These are phyloP conservation scores for Nitzschia sp. DNA, from an alignment of 108 stramenopile genomes.

Conservation along the genomic window DNA sequence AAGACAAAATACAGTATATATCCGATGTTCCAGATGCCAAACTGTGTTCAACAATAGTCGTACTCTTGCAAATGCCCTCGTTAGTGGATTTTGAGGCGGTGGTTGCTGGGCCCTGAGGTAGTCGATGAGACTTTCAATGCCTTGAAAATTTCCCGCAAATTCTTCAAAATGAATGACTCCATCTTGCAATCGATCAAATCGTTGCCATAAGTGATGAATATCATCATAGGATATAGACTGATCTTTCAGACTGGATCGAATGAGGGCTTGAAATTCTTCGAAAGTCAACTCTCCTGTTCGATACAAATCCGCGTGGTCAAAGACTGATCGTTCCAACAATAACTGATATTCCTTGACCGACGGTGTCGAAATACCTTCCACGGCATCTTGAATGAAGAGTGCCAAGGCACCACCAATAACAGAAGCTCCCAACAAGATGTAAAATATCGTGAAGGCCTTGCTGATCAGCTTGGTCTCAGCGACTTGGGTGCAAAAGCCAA, in stretches of 20 bases:
- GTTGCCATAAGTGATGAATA: constrained; percentile 31
- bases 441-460: constrained; percentile 67
- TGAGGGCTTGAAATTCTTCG: constrained; percentile 38
- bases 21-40: constrained; percentile 39
- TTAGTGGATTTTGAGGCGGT: background rate
- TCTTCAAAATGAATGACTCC: constrained; percentile 39
- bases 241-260: constrained; percentile 9
- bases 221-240: constrained; percentile 22
- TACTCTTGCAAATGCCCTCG: background rate
- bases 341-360: constrained; percentile 36
- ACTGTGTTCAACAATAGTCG: background rate
- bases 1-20: constrained; percentile 48
- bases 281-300: constrained; percentile 30
- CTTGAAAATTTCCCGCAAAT: constrained; percentile 36
- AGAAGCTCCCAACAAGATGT: constrained; percentile 66
- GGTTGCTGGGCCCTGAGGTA: background rate
- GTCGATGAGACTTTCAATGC: constrained; percentile 22
- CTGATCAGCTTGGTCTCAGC: constrained; percentile 51
- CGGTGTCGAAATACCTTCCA: constrained; percentile 49
- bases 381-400: constrained; percentile 52
- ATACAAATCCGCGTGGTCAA: constrained; percentile 36
- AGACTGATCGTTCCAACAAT: constrained; percentile 49
- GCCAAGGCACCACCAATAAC: constrained; percentile 70
- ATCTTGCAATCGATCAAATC: constrained; percentile 40
- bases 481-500: constrained; percentile 79